Evolutionary conservation across 805 yeast species (phyloP).

Genomic region (Ogataea ramenticola): DNA sequence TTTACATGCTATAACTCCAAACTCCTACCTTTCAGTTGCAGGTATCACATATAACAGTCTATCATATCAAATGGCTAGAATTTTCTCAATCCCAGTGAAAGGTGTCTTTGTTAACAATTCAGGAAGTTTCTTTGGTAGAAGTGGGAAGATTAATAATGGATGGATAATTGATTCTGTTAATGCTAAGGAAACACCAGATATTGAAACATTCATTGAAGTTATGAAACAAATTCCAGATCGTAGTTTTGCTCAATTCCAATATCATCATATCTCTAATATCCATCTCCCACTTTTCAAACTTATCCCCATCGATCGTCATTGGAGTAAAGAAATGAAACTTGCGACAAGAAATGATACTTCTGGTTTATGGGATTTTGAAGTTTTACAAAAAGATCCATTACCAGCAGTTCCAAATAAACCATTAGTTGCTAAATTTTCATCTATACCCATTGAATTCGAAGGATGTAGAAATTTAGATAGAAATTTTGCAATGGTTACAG

Average conservation of each 20-base stretch:
- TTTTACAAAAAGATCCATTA: slow-evolving; percentile 52
- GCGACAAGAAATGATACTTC: slow-evolving; percentile 55
- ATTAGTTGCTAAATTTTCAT: slow-evolving; percentile 62
- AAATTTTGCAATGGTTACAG: slow-evolving; percentile 66
- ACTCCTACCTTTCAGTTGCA: slow-evolving; percentile 69
- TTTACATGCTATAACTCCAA: slow-evolving; percentile 77
- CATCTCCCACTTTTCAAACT: slow-evolving; percentile 67
- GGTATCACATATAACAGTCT: slow-evolving; percentile 84
- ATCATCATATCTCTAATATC: slow-evolving; percentile 72
- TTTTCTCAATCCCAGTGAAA: slow-evolving; percentile 72
- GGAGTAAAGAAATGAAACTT: slow-evolving; percentile 65
- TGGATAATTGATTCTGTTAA: slow-evolving; percentile 80
- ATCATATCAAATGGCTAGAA: slow-evolving; percentile 84
- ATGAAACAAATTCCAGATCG: slow-evolving; percentile 75
- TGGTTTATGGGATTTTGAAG: slow-evolving; percentile 49
- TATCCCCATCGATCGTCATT: slow-evolving; percentile 74
- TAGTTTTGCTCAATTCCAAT: slow-evolving; percentile 59
- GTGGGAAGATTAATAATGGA: slow-evolving; percentile 51
- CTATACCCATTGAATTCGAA: slow-evolving; percentile 52
- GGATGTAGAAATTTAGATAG: slow-evolving; percentile 51
- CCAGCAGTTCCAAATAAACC: slow-evolving; percentile 47
- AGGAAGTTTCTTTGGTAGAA: slow-evolving; percentile 62
- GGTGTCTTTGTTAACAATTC: slow-evolving; percentile 81
- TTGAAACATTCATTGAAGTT: slow-evolving; percentile 71
- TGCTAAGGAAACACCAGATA: slow-evolving; percentile 63